Conservation (phyloP, 2,329 filamentous ascomycete species). For the Xylaria polymorpha region DNA sequence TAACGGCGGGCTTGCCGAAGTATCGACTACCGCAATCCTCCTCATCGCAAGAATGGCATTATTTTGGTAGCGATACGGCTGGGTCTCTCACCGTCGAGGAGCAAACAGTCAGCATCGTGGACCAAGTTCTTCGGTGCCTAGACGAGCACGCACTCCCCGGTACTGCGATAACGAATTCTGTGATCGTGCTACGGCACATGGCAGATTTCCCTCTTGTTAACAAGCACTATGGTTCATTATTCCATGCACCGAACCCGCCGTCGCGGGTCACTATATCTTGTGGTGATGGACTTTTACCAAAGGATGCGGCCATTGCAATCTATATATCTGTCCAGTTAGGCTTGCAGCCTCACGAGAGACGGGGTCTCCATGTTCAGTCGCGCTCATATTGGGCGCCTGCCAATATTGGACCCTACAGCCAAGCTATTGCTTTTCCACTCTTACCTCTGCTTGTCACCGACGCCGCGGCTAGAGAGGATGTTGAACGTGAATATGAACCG, state of each 20-base stretch:
- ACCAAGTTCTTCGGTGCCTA: conserved; percentile 58
- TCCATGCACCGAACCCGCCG: conserved; percentile 82
- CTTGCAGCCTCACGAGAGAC: conserved; percentile 51
- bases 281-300: conserved; percentile 70
- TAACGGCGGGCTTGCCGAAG: conserved; percentile 26
- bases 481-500: conserved; percentile 33
- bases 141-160: conserved; percentile 51
- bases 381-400: conserved; percentile 97
- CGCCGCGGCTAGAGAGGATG: conserved; percentile 33
- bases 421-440: conserved; percentile 74
- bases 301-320: conserved; percentile 69
- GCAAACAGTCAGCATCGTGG: conserved; percentile 62
- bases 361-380: conserved; percentile 87
- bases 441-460: conserved; percentile 41
- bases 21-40: conserved; percentile 31
- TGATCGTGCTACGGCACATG: conserved; percentile 83
- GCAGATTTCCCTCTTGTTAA: conserved; percentile 82
- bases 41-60: conserved; percentile 54
- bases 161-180: conserved; percentile 63
- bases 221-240: conserved; percentile 77
- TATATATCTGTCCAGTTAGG: conserved; percentile 58
- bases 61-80: conserved; percentile 47
- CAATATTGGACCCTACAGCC: conserved; percentile 97
- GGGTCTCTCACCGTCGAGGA: conserved; percentile 53
- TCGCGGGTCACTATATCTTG: conserved; percentile 86